Base-by-base conservation (phyloP, 495 filamentous ascomycete genomes). In the Symbiotaphrina buchneri region DNA sequence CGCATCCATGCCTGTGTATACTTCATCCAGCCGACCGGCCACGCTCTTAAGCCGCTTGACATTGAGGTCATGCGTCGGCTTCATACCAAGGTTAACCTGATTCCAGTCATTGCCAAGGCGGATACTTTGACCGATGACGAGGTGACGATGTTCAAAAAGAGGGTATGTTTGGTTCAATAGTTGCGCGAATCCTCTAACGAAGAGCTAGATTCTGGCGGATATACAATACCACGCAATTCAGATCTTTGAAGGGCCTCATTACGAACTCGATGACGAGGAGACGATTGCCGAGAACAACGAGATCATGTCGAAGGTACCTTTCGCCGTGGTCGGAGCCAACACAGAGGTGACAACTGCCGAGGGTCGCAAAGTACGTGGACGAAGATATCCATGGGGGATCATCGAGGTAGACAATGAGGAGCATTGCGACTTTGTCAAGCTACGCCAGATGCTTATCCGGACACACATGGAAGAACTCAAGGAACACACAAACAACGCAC, bases 401-500 rank as follows among this genome's bases (percentile, higher is more conserved):
- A 95, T 95, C 41, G 87, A 97, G 58, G 87, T 97, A 39, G 87
- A 97, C 58, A 97, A 97, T 53, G 90, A 95, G 65, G 87, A 97
- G 52, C 87, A 97, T 62, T 97, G 87, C 54, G 87, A 97, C 56
- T 97, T 97, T 40, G 90, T 95, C 56, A 97, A 97, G 69, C 68
- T 97, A 31, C 82, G 87, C 46, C 87, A 97, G 54, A 97, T 97
- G 87, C 70, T 97, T 44, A 95, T 97, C 57, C 80, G 87, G 55
- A 97, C 87, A 36, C 87, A 97, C 68, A 97, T 97, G 87, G 87
- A 97, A 49, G 87, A 97, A 61, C 80, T 97, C 57, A 97, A 97
- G 71, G 87, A 97, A 63, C 81, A 95, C 67, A 97, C 87, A 53
- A 97, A 93, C 72, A 95, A 97, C 63, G 63, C 65, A 38, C 63